Evolutionary conservation across 805 yeast species (phyloP).

Genomic region (Wickerhamomyces silvicola): DNA sequence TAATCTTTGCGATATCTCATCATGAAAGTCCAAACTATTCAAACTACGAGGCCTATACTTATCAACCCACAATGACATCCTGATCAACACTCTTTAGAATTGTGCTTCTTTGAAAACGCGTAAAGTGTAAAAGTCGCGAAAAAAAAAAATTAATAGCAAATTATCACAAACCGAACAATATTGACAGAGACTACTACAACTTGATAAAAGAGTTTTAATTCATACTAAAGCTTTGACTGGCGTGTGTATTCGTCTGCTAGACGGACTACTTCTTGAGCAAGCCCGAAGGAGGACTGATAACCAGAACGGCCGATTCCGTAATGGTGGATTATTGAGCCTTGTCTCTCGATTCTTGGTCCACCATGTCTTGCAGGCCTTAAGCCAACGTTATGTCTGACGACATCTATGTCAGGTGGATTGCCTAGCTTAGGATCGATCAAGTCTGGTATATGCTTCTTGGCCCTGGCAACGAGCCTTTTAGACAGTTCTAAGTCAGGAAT

Average conservation of each 20-base stretch:
- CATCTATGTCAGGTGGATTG: too few species aligned
- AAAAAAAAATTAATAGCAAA: too few species aligned
- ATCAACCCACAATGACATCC: slow-evolving; percentile 95
- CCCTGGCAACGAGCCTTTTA: slow-evolving; percentile 33
- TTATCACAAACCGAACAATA: too few species aligned
- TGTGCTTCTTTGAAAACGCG: neutral
- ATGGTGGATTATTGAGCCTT: too few species aligned
- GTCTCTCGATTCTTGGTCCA: slow-evolving; percentile 70
- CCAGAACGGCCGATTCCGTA: neutral
- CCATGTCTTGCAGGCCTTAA: slow-evolving; percentile 72
- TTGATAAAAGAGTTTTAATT: slow-evolving; percentile 1
- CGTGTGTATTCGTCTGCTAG: neutral
- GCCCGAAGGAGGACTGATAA: neutral
- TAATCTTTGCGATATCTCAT: slow-evolving; percentile 55
- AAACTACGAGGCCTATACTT: slow-evolving; percentile 77
- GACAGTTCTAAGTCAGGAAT: slow-evolving; percentile 39
- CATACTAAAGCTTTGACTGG: too few species aligned
- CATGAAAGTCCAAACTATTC: slow-evolving; percentile 60
- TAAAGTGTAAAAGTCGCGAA: too few species aligned
- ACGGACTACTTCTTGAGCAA: neutral
- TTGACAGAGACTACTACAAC: too few species aligned
- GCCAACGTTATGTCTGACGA: slow-evolving; percentile 65
- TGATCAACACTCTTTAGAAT: neutral
- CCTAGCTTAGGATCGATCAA: too few species aligned
- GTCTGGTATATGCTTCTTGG: slow-evolving; percentile 20